A percentile compares a stretch with the other conserved stretches of the same genome.
phyloP scores from a whole-genome alignment of 495 filamentous ascomycete genomes.

The Penicillium daleae region DNA sequence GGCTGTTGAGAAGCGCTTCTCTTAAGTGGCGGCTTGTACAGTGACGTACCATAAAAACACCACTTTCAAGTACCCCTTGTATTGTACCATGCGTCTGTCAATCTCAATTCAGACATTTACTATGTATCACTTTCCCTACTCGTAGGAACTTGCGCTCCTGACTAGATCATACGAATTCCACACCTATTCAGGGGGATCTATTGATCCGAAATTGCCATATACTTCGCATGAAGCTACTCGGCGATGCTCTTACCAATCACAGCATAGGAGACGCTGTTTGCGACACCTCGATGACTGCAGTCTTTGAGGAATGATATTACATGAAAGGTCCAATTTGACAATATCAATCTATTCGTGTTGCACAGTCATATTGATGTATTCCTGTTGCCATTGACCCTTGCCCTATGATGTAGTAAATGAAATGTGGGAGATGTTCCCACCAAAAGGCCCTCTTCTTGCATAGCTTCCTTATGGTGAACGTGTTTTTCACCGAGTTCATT shows the following conservation, averaged over 20 bases:
- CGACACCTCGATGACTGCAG: neutral
- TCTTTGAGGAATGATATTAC: neutral
- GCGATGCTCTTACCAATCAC: neutral
- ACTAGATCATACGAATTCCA: neutral
- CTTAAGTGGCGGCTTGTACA: conserved; percentile 27
- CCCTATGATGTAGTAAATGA: neutral
- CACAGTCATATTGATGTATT: neutral
- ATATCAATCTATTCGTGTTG: too few species aligned
- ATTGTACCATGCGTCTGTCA: conserved; percentile 25
- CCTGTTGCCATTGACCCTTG: neutral
- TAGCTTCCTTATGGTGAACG: too few species aligned
- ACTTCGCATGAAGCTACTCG: neutral
- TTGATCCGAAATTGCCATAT: neutral
- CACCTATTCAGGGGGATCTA: neutral
- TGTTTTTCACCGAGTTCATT: conserved; percentile 62
- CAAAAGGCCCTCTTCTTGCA: neutral
- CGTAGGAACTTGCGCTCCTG: neutral
- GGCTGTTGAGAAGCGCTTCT: conserved; percentile 83
- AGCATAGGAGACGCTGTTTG: neutral
- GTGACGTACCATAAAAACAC: conserved; percentile 1
- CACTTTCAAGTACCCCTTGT: conserved; percentile 18
- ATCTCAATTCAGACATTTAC: conserved; percentile 3
- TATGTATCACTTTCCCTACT: neutral
- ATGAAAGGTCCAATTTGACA: neutral
- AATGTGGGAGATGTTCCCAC: neutral